Percentiles rank a stretch among this genome's conserved stretches.
Evolutionary conservation across 2,329 filamentous ascomycete genomes (phyloP).

Genomic region (Fusarium setosum): DNA sequence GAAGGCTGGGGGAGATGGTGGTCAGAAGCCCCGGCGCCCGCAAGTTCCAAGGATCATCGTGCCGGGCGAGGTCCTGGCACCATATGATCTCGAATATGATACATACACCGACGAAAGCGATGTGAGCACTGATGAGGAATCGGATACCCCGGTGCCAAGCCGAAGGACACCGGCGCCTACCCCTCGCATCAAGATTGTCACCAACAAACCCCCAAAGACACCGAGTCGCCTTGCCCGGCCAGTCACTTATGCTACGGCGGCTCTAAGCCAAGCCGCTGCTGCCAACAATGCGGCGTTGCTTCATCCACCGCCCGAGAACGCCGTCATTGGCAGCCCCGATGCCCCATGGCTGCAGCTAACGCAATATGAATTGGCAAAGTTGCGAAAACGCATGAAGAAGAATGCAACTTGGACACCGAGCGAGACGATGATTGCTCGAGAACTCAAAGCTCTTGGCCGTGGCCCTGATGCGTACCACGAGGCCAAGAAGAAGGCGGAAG

Average conservation of each 20-base stretch:
- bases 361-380: slow-evolving; percentile 71
- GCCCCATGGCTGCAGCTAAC: slow-evolving; percentile 76
- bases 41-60: slow-evolving; percentile 70
- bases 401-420: slow-evolving; percentile 88
- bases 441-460: slow-evolving; percentile 77
- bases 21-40: slow-evolving; percentile 58
- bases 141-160: slow-evolving; percentile 52
- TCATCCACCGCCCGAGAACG: slow-evolving; percentile 70
- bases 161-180: slow-evolving; percentile 50
- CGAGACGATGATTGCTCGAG: slow-evolving; percentile 85
- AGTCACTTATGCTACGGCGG: slow-evolving; percentile 48
- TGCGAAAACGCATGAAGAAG: slow-evolving; percentile 91
- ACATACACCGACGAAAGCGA: slow-evolving; percentile 65
- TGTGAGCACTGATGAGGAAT: slow-evolving; percentile 63
- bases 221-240: slow-evolving; percentile 54
- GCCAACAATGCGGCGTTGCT: slow-evolving; percentile 57
- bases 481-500: slow-evolving; percentile 73
- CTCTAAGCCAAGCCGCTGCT: slow-evolving; percentile 52
- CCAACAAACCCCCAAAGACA: slow-evolving; percentile 55
- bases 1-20: slow-evolving; percentile 56
- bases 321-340: slow-evolving; percentile 67
- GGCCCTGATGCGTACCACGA: slow-evolving; percentile 71
- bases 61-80: slow-evolving; percentile 73
- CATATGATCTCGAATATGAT: slow-evolving; percentile 73
- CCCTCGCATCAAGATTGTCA: slow-evolving; percentile 64